Conservation (phyloP, 2,329 filamentous ascomycete genomes). For the Cadophora luteo-olivacea region DNA sequence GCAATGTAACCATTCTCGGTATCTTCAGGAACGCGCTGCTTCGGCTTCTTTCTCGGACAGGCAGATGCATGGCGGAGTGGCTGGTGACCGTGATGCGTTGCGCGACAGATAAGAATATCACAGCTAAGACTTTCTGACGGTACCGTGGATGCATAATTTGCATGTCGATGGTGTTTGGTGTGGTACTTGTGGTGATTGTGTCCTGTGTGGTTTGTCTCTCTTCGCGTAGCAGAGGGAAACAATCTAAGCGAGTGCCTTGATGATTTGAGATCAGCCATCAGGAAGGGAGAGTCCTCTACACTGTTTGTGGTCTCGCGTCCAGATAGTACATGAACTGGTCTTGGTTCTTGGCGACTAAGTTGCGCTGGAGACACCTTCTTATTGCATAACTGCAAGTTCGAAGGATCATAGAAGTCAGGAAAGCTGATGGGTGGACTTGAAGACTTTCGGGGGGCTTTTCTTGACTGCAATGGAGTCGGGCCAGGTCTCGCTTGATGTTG, state of each 20-base stretch:
- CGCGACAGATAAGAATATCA: constrained; percentile 32
- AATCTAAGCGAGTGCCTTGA: constrained; percentile 9
- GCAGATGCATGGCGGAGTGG: constrained; percentile 37
- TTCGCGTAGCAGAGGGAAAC: not conserved
- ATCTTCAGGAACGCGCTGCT: constrained; percentile 27
- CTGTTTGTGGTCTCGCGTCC: constrained; percentile 18
- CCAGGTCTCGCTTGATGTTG: constrained; percentile 2
- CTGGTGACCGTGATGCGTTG: constrained; percentile 35
- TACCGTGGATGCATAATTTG: constrained; percentile 9
- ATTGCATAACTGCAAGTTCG: not conserved
- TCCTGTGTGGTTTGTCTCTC: constrained; percentile 10
- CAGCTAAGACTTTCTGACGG: constrained; percentile 29
- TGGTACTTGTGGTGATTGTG: constrained; percentile 17
- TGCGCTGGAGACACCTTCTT: constrained; percentile 1
- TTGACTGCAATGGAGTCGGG: constrained; percentile 11
- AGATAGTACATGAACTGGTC: not conserved
- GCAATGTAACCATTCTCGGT: constrained; percentile 36
- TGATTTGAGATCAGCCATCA: constrained; percentile 30
- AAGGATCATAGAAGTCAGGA: constrained; percentile 19
- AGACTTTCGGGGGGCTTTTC: not conserved
- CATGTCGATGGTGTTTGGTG: constrained; percentile 7
- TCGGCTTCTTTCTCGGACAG: constrained; percentile 30
- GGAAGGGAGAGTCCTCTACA: constrained; percentile 35
- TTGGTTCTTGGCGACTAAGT: not conserved
- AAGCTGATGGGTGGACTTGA: constrained; percentile 16